Evolutionary conservation across 2,329 filamentous ascomycete species (phyloP).

Genomic region (Nemania serpens): DNA sequence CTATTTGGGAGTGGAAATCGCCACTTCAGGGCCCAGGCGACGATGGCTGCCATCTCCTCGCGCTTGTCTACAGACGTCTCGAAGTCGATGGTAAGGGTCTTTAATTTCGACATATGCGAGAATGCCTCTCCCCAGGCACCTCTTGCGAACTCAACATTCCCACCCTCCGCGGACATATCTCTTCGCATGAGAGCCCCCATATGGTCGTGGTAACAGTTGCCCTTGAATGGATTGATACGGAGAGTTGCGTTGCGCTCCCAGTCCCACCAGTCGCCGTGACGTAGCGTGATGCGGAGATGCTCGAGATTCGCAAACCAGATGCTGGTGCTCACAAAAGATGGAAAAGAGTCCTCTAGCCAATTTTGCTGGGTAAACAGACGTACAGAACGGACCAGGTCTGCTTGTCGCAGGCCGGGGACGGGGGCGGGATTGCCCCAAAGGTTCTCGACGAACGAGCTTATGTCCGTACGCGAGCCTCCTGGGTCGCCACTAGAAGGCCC

Average conservation of each 20-base stretch:
- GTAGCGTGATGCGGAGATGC: slow-evolving; percentile 41
- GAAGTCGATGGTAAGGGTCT: slow-evolving; percentile 33
- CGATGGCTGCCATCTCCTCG: slow-evolving; percentile 28
- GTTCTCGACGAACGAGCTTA: slow-evolving; percentile 32
- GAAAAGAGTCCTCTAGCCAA: slow-evolving; percentile 35
- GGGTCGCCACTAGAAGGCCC: slow-evolving; percentile 13
- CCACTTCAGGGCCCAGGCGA: slow-evolving; percentile 34
- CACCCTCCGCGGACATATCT: slow-evolving; percentile 24
- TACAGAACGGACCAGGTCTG: slow-evolving; percentile 26
- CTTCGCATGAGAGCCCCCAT: slow-evolving; percentile 17
- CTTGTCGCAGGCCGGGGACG: slow-evolving; percentile 2
- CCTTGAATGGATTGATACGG: slow-evolving; percentile 34
- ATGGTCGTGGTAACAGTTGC: slow-evolving; percentile 10
- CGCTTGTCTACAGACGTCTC: slow-evolving; percentile 31
- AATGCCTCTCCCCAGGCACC: slow-evolving; percentile 32
- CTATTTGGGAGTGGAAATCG: slow-evolving; percentile 27
- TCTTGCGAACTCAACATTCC: slow-evolving; percentile 17
- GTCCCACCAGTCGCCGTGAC: slow-evolving; percentile 44
- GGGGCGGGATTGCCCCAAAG: slow-evolving; percentile 22
- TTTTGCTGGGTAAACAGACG: slow-evolving; percentile 32
- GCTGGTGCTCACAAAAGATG: slow-evolving; percentile 2
- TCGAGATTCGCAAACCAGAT: slow-evolving; percentile 33
- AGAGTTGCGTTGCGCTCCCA: slow-evolving; percentile 41
- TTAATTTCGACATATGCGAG: slow-evolving; percentile 28
- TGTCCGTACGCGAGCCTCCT: slow-evolving; percentile 21